Base-by-base conservation (phyloP, 2,329 filamentous ascomycete genomes). In the Pyrenochaeta sp. region DNA sequence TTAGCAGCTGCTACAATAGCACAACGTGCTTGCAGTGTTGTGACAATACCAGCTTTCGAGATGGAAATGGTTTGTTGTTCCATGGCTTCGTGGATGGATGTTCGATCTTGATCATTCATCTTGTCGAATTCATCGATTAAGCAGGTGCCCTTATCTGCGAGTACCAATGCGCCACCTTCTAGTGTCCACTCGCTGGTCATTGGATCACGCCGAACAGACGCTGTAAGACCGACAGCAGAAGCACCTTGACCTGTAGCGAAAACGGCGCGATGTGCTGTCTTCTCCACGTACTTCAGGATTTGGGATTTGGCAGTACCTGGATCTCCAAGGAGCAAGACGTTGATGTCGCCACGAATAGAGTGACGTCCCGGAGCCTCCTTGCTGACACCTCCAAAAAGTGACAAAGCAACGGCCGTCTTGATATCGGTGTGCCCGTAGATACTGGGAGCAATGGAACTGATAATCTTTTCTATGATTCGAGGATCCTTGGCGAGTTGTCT, bases 21-120 rank as follows among this genome's bases (percentile, higher is more conserved):
- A 71, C 94, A 99, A 26, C 94, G 88, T 29, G 94, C 94, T 72
- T 99, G 93, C 1, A 99, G 80, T 0, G 94, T 97, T 1, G 94
- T 99, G 29, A 99, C 94, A 49, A 99, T 99, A 73, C 94, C 94
- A 1, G 94, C 94, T 71, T 99, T 99, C 54, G 91, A 96, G 66
- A 99, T 99, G 49, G 93, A 97, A 58, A 99, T 99, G 1, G 94
- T 99, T 75, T 99, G 94, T 74, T 99, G 94, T 73, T 99, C 94
- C 94, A 99, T 99, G 48, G 94, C 94, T 79, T 99, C 94, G 81
- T 99, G 94, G 60, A 99, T 99, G 6, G 91, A 96, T 1, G 94
- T 97, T 55, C 94, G 85, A 72, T 99, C 94, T 68, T 97, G 91
- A 69, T 99, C 94, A 71, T 97, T 97, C 94, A 99, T 99, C 81